Conservation (phyloP, 1,284 basidiomycete genomes). For the Microbotryum intermedium region DNA sequence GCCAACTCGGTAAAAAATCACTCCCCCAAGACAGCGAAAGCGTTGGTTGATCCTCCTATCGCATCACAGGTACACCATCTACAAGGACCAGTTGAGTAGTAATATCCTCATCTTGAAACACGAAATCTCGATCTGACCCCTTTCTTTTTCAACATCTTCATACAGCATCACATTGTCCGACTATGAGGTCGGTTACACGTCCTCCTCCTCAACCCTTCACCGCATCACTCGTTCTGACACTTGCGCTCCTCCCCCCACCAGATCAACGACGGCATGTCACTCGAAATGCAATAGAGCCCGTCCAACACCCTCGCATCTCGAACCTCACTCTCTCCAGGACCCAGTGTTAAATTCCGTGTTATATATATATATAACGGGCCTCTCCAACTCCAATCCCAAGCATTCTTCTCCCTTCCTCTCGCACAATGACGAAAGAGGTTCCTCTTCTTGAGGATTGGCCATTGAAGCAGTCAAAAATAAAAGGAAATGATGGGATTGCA, state of each 20-base stretch:
- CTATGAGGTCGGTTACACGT: constrained; percentile 81
- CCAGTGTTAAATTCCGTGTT: too few species aligned
- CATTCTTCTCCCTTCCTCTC: too few species aligned
- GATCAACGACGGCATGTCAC: constrained; percentile 35
- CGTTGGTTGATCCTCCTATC: background rate
- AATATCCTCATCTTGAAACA: too few species aligned
- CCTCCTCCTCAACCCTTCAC: background rate
- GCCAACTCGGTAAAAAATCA: constrained; percentile 31
- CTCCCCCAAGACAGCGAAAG: background rate
- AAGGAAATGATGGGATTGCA: too few species aligned
- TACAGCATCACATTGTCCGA: constrained; percentile 76
- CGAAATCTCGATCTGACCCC: background rate
- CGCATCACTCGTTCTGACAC: background rate
- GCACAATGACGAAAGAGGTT: too few species aligned
- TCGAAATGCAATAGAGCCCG: constrained; percentile 26
- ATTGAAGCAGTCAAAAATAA: too few species aligned
- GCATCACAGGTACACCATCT: constrained; percentile 67
- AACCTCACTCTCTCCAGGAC: too few species aligned
- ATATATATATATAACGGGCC: too few species aligned
- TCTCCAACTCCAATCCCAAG: too few species aligned
- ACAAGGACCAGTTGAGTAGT: constrained; percentile 59
- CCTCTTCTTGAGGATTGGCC: too few species aligned
- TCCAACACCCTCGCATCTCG: too few species aligned
- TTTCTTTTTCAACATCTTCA: constrained; percentile 6
- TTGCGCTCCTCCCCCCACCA: background rate